Conservation (phyloP, 495 filamentous ascomycete species). For the Aspergillus sclerotiicarbonarius region DNA sequence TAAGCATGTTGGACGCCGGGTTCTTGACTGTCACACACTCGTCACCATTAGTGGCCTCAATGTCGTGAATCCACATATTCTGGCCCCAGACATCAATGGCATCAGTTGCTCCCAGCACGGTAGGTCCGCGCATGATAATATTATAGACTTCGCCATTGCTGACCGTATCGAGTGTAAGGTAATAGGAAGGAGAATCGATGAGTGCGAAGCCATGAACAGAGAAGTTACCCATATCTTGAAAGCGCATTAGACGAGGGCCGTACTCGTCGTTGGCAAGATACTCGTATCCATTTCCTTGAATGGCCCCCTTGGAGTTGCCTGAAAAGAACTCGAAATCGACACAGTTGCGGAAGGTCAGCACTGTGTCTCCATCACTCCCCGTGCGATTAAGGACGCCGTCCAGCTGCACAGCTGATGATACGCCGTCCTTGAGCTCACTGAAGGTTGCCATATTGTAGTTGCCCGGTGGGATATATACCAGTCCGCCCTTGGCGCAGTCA, state of each 20-base stretch:
- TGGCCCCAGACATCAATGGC: slow-evolving; percentile 43
- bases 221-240: slow-evolving; percentile 37
- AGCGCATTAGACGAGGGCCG: slow-evolving; percentile 28
- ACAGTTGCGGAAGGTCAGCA: slow-evolving; percentile 43
- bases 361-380: slow-evolving; percentile 39
- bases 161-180: slow-evolving; percentile 42
- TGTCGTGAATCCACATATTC: slow-evolving; percentile 48
- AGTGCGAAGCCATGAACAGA: slow-evolving; percentile 44
- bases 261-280: slow-evolving; percentile 19
- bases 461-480: slow-evolving; percentile 26
- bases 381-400: slow-evolving; percentile 43
- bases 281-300: slow-evolving; percentile 45
- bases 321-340: slow-evolving; percentile 46
- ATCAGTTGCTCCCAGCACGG: slow-evolving; percentile 41
- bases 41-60: slow-evolving; percentile 49
- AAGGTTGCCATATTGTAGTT: slow-evolving; percentile 25
- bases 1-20: slow-evolving; percentile 41
- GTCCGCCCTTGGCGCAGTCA: slow-evolving; percentile 30
- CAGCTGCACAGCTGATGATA: slow-evolving; percentile 36
- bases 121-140: slow-evolving; percentile 42
- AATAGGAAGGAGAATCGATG: slow-evolving; percentile 45
- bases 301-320: slow-evolving; percentile 38
- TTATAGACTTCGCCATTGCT: slow-evolving; percentile 45
- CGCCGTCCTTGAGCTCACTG: slow-evolving; percentile 32
- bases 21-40: slow-evolving; percentile 49